Percentiles rank a stretch among this genome's conserved stretches.
phyloP scores from a whole-genome alignment of 768 basidiomycete species.

The Boletus eberwhitei region DNA sequence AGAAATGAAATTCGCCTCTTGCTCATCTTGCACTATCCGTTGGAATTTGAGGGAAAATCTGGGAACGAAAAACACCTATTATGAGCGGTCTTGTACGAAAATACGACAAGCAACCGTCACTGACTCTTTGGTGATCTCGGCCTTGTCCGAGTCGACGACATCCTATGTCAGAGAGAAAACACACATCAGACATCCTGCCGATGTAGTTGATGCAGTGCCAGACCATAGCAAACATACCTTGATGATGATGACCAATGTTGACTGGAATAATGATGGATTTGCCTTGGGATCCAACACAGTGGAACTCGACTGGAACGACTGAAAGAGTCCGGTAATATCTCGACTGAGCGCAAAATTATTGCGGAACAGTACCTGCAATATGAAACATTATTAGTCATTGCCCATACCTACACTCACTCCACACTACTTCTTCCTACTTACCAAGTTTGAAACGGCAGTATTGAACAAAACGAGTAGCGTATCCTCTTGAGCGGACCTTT shows the following conservation, averaged over 20 bases:
- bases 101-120: slow-evolving; percentile 4
- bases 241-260: slow-evolving; percentile 59
- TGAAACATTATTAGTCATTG: not conserved
- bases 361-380: slow-evolving; percentile 53
- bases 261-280: slow-evolving; percentile 59
- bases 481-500: slow-evolving; percentile 61
- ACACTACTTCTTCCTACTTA: slow-evolving; percentile 34
- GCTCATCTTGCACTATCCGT: slow-evolving; percentile 60
- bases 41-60: slow-evolving; percentile 59
- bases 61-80: not conserved
- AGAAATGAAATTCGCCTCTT: slow-evolving; percentile 60
- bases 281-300: slow-evolving; percentile 55
- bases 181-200: not conserved
- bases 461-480: slow-evolving; percentile 62
- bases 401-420: too few relatives aligned
- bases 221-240: slow-evolving; percentile 37
- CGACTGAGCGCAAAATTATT: slow-evolving; percentile 63
- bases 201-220: not conserved
- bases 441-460: slow-evolving; percentile 62
- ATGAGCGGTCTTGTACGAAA: not conserved
- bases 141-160: slow-evolving; percentile 58
- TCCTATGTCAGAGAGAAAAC: slow-evolving; percentile 38
- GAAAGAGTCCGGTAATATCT: slow-evolving; percentile 58
- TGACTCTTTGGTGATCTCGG: slow-evolving; percentile 57
- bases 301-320: slow-evolving; percentile 59